Evolutionary conservation across 2,329 filamentous ascomycete species (phyloP).

Genomic region (Hymenoscyphus salicellus): DNA sequence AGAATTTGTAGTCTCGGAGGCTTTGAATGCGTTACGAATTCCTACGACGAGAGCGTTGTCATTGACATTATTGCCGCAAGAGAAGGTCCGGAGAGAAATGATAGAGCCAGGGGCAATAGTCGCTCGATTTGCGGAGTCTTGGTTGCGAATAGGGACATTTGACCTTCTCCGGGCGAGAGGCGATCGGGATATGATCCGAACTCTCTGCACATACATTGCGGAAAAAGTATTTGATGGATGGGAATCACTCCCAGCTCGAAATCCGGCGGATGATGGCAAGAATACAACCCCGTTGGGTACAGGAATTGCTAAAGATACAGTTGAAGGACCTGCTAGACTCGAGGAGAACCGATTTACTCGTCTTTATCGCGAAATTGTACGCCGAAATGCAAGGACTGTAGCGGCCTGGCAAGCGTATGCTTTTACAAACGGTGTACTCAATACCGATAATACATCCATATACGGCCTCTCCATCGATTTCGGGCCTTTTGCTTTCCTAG

Average conservation of each 20-base stretch:
- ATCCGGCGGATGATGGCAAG: slow-evolving; percentile 49
- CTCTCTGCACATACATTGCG: slow-evolving; percentile 76
- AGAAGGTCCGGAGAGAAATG: slow-evolving; percentile 72
- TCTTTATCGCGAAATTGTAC: slow-evolving; percentile 81
- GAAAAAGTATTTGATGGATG: slow-evolving; percentile 87
- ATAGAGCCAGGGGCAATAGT: slow-evolving; percentile 91
- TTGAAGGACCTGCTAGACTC: slow-evolving; percentile 65
- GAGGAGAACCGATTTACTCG: slow-evolving; percentile 84
- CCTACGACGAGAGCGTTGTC: slow-evolving; percentile 84
- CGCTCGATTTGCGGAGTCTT: slow-evolving; percentile 82
- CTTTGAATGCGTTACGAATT: slow-evolving; percentile 78
- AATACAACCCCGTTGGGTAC: slow-evolving; percentile 40
- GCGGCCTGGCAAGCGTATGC: slow-evolving; percentile 96
- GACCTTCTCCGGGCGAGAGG: slow-evolving; percentile 83
- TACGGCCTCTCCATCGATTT: slow-evolving; percentile 89
- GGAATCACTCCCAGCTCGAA: slow-evolving; percentile 70
- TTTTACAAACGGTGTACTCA: slow-evolving; percentile 98
- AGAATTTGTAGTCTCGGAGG: slow-evolving; percentile 90
- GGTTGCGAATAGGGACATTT: slow-evolving; percentile 93
- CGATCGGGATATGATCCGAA: slow-evolving; percentile 70
- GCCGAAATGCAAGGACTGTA: slow-evolving; percentile 82
- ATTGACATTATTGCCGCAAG: slow-evolving; percentile 71
- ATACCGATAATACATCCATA: slow-evolving; percentile 95
- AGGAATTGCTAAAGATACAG: slow-evolving; percentile 52
- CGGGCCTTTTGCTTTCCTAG: slow-evolving; percentile 95